Percentiles rank a stretch among this genome's conserved stretches.
Conservation (phyloP, 495 filamentous ascomycete genomes). For the Penicillium simplicissimum region DNA sequence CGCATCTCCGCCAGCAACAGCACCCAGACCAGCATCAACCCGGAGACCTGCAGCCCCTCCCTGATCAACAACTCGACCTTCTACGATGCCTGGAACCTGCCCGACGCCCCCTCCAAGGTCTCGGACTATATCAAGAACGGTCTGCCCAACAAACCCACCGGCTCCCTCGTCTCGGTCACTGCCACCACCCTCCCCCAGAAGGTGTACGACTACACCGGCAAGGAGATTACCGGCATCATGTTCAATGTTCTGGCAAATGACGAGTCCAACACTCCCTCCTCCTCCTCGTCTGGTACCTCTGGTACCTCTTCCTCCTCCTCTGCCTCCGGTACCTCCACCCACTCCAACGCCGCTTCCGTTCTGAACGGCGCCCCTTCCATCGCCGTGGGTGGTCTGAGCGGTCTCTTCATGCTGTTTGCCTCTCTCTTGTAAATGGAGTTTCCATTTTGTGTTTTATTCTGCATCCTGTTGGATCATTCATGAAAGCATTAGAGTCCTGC, state of each 20-base stretch:
- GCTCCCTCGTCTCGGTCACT: slow-evolving; percentile 60
- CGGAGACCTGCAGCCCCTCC: slow-evolving; percentile 58
- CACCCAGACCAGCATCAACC: slow-evolving; percentile 48
- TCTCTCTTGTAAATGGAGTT: slow-evolving; percentile 22
- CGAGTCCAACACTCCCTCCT: slow-evolving; percentile 54
- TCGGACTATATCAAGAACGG: slow-evolving; percentile 56
- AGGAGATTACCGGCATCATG: slow-evolving; percentile 50
- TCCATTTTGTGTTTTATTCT: neutral
- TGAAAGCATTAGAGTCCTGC: neutral
- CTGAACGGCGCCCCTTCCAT: slow-evolving; percentile 22
- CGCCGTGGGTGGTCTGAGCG: slow-evolving; percentile 25
- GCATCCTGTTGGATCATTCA: neutral
- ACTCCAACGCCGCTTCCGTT: slow-evolving; percentile 20
- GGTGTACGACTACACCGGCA: slow-evolving; percentile 57
- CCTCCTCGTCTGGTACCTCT: slow-evolving; percentile 42
- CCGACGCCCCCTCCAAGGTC: slow-evolving; percentile 52
- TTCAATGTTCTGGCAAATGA: slow-evolving; percentile 54
- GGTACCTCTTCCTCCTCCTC: slow-evolving; percentile 35
- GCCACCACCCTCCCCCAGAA: slow-evolving; percentile 49
- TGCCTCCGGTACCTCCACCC: slow-evolving; percentile 36
- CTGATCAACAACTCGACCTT: slow-evolving; percentile 65
- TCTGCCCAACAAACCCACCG: slow-evolving; percentile 50
- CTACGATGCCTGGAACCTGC: slow-evolving; percentile 75
- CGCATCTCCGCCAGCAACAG: slow-evolving; percentile 60
- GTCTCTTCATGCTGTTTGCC: slow-evolving; percentile 33